Percentiles rank a stretch among this genome's conserved stretches.
phyloP scores from a whole-genome alignment of 805 yeast genomes.

The Saccharomycopsis fermentans region DNA sequence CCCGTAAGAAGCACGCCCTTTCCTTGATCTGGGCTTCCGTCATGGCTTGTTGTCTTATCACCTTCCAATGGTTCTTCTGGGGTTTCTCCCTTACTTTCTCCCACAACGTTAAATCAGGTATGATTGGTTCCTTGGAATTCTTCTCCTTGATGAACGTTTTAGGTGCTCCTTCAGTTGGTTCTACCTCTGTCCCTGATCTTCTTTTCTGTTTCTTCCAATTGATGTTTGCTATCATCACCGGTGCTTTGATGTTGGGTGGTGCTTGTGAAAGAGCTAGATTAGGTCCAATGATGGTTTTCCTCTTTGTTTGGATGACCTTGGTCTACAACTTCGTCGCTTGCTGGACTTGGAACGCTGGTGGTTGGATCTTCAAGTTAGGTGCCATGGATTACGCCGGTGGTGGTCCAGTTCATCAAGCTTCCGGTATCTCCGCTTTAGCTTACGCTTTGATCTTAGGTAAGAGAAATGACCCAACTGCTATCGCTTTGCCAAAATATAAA shows the following conservation, averaged over 20 bases:
- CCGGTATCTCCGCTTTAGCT: conserved; percentile 92
- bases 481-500: conserved; percentile 75
- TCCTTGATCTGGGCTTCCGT: conserved; percentile 90
- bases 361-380: conserved; percentile 81
- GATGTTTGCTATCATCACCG: conserved; percentile 92
- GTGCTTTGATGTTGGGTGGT: conserved; percentile 92
- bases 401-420: conserved; percentile 92
- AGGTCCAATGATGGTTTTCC: conserved; percentile 92
- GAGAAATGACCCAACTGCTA: conserved; percentile 72
- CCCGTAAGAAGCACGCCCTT: conserved; percentile 93
- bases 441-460: conserved; percentile 88
- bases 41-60: conserved; percentile 73
- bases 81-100: conserved; percentile 88
- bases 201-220: conserved; percentile 89
- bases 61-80: conserved; percentile 98
- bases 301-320: conserved; percentile 88
- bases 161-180: conserved; percentile 64
- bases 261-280: conserved; percentile 95
- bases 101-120: conserved; percentile 48
- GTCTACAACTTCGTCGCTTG: conserved; percentile 94
- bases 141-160: conserved; percentile 74
- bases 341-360: conserved; percentile 95
- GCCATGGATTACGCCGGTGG: conserved; percentile 97
- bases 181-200: conserved; percentile 72
- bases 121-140: conserved; percentile 74